phyloP scores from a whole-genome alignment of 371 early-diverging fungal genomes.

The Apophysomyces ossiformis region DNA sequence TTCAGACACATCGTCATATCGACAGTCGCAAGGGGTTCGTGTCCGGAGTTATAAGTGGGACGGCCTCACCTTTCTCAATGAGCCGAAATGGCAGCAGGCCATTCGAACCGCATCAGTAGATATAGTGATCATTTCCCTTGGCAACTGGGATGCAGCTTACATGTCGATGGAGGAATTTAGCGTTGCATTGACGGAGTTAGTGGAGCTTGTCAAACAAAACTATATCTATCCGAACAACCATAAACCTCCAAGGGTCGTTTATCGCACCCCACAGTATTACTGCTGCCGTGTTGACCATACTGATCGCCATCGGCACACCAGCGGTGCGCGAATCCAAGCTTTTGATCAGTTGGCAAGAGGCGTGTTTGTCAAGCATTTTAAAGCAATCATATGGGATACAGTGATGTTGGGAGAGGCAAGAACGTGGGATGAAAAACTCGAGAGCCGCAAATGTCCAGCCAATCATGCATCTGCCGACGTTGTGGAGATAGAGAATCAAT shows the following conservation, averaged over 20 bases:
- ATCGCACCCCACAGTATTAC: constrained; percentile 59
- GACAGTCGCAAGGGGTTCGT: constrained; percentile 14
- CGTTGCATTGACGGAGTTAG: constrained; percentile 30
- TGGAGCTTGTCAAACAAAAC: constrained; percentile 27
- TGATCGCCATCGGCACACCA: constrained; percentile 38
- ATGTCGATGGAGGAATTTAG: constrained; percentile 35
- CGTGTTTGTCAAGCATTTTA: constrained; percentile 32
- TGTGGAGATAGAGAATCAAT: constrained; percentile 55
- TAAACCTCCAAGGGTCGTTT: constrained; percentile 31
- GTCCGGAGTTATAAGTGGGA: constrained; percentile 54
- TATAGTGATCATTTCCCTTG: constrained; percentile 48
- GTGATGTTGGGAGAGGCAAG: constrained; percentile 37
- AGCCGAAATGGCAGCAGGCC: constrained; percentile 39
- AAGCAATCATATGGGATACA: constrained; percentile 47
- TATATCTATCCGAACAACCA: constrained; percentile 27
- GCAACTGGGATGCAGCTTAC: constrained; percentile 62
- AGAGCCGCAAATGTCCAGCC: constrained; percentile 36
- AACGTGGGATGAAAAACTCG: constrained; percentile 40
- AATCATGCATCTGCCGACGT: constrained; percentile 52
- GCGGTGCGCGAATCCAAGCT: constrained; percentile 40
- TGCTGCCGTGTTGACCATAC: constrained; percentile 55
- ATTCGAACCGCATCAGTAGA: constrained; percentile 19
- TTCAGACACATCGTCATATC: too few species aligned
- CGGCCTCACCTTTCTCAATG: constrained; percentile 52
- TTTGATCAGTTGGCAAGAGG: constrained; percentile 39